phyloP scores from a whole-genome alignment of 768 basidiomycete species.

The Glaciozyma antarctica region DNA sequence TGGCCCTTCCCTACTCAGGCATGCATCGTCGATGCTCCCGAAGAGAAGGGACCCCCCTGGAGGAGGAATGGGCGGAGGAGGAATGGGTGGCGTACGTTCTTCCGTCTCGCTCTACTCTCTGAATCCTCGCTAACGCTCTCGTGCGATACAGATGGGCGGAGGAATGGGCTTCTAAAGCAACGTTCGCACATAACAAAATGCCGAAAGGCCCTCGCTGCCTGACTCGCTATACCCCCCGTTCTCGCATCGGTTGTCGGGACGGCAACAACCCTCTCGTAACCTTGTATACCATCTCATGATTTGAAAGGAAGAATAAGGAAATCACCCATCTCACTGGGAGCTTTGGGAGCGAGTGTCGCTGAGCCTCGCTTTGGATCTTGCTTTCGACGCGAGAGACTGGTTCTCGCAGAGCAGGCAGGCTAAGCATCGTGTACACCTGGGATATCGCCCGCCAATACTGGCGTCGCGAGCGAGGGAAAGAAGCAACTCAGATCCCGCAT shows the following conservation, averaged over 20 bases:
- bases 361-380: too few species aligned
- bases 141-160: not conserved
- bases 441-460: too few species aligned
- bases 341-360: too few species aligned
- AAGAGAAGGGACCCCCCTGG: constrained; percentile 50
- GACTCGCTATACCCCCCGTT: too few species aligned
- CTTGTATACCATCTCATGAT: not conserved
- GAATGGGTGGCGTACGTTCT: constrained; percentile 3
- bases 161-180: constrained; percentile 2
- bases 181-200: not conserved
- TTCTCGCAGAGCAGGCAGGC: too few species aligned
- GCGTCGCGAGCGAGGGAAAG: too few species aligned
- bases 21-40: constrained; percentile 74
- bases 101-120: not conserved
- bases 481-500: too few species aligned
- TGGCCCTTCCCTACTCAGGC: constrained; percentile 36
- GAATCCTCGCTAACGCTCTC: not conserved
- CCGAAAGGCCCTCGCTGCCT: too few species aligned
- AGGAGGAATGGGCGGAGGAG: constrained; percentile 26
- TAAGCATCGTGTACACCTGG: too few species aligned
- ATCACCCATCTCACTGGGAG: not conserved
- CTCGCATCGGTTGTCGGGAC: not conserved
- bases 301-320: not conserved
- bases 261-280: not conserved
- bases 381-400: too few species aligned